Conservation (phyloP, 2,329 filamentous ascomycete species). For the Penicillium griseofulvum region DNA sequence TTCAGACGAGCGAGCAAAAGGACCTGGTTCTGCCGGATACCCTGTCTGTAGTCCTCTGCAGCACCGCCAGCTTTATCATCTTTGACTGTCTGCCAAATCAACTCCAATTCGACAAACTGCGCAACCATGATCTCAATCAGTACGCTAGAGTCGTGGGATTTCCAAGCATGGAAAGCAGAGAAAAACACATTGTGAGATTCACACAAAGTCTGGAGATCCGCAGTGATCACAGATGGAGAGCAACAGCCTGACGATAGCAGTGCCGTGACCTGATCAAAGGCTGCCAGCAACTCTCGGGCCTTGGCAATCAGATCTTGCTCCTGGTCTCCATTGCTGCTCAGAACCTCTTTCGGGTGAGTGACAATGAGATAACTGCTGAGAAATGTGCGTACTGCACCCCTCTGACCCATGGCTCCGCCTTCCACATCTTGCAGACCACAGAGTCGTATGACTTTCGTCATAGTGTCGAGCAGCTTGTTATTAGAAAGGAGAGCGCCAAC, state of each 20-base stretch:
- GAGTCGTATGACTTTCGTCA: constrained; percentile 56
- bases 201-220: constrained; percentile 49
- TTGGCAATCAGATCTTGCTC: constrained; percentile 62
- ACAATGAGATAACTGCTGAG: constrained; percentile 63
- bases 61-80: constrained; percentile 61
- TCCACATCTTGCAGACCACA: constrained; percentile 55
- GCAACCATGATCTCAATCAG: constrained; percentile 65
- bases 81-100: constrained; percentile 67
- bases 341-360: constrained; percentile 59
- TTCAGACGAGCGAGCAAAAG: constrained; percentile 61
- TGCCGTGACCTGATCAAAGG: constrained; percentile 54
- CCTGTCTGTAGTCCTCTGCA: constrained; percentile 61
- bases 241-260: constrained; percentile 48
- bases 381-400: constrained; percentile 59
- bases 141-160: constrained; percentile 61
- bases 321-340: constrained; percentile 61
- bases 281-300: constrained; percentile 57
- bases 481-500: constrained; percentile 57
- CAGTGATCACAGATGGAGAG: constrained; percentile 44
- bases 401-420: constrained; percentile 47
- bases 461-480: constrained; percentile 52
- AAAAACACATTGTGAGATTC: constrained; percentile 60
- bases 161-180: constrained; percentile 64
- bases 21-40: constrained; percentile 65
- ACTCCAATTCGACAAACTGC: constrained; percentile 64